Percentiles rank a stretch among this genome's conserved stretches.
Conservation (phyloP, 176 grass and related monocot species). For the Juncus inflexus region DNA sequence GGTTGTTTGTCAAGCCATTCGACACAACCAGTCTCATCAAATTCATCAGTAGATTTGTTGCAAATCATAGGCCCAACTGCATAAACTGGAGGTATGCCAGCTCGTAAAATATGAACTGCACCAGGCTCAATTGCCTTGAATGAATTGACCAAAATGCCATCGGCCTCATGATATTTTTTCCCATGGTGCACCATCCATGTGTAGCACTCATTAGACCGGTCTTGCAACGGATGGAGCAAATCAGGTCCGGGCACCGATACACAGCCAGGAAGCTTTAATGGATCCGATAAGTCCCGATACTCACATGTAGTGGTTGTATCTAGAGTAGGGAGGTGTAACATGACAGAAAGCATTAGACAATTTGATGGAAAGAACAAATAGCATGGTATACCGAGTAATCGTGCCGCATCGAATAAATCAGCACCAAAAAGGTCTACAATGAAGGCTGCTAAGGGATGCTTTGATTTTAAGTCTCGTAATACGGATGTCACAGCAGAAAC, state of each 20-base stretch:
- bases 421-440: conserved; percentile 41
- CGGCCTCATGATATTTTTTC: conserved; percentile 27
- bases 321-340: conserved; percentile 40
- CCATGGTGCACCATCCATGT: conserved; percentile 53
- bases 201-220: conserved; percentile 41
- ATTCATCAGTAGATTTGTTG: too few species aligned
- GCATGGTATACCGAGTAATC: conserved; percentile 15
- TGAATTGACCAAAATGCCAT: conserved; percentile 58
- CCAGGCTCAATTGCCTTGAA: conserved; percentile 53
- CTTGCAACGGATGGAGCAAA: conserved; percentile 40
- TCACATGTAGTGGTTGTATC: conserved; percentile 30
- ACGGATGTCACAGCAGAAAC: conserved; percentile 2
- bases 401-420: conserved; percentile 49
- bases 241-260: conserved; percentile 46
- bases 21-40: conserved; percentile 23
- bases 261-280: conserved; percentile 57
- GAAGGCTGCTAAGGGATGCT: conserved; percentile 33
- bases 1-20: conserved; percentile 59
- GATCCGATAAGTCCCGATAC: conserved; percentile 46
- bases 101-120: conserved; percentile 13
- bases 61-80: conserved; percentile 41
- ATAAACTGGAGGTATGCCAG: conserved; percentile 20
- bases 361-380: conserved; percentile 60
- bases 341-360: conserved; percentile 46
- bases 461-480: background rate